phyloP scores from a whole-genome alignment of 345 rosid genomes.

The Laguncularia racemosa region DNA sequence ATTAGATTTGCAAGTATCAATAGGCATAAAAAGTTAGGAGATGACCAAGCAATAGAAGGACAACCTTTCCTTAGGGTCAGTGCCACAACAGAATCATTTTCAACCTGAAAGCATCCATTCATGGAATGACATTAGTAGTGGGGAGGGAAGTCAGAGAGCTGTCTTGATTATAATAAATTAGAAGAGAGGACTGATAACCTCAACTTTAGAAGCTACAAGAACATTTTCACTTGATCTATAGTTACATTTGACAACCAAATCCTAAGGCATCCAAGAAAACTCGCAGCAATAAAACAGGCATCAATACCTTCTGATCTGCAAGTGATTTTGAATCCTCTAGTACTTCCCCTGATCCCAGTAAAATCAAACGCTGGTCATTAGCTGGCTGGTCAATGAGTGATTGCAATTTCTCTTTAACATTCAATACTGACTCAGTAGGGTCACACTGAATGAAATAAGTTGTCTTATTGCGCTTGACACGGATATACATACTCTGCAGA shows the following conservation, averaged over 20 bases:
- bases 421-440: conserved; percentile 68
- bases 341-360: conserved; percentile 47
- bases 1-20: too few species aligned
- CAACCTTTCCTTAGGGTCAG: conserved; percentile 82
- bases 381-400: conserved; percentile 58
- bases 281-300: not conserved
- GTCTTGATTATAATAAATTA: not conserved
- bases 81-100: conserved; percentile 91
- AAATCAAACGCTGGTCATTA: conserved; percentile 60
- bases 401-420: conserved; percentile 67
- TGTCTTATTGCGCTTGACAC: conserved; percentile 76
- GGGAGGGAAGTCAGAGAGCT: not conserved
- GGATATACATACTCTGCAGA: conserved; percentile 82
- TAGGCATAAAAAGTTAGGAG: not conserved
- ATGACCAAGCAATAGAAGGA: conserved; percentile 9
- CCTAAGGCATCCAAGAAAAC: too few species aligned
- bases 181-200: not conserved
- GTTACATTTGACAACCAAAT: too few species aligned
- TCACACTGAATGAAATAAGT: conserved; percentile 87
- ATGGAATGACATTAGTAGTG: not conserved
- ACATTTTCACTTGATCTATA: not conserved
- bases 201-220: not conserved
- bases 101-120: conserved; percentile 52
- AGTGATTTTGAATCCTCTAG: conserved; percentile 73
- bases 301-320: conserved; percentile 69